These are phyloP conservation scores for Entomortierella parvispora DNA, from an alignment of 192 early-diverging fungal species.

Conservation along the genomic window DNA sequence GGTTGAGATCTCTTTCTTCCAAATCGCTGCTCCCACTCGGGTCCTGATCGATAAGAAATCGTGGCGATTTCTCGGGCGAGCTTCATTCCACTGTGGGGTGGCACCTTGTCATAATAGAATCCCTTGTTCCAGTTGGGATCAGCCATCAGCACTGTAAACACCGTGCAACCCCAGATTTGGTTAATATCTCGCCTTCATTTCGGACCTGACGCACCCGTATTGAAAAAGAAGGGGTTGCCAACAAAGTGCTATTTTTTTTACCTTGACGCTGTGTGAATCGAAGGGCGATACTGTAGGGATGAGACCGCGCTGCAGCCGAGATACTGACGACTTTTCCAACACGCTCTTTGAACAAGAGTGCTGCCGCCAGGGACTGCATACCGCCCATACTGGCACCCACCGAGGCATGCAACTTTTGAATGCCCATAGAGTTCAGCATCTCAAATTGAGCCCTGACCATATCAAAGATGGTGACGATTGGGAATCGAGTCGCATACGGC, in stretches of 20 bases:
- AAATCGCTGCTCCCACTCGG: conserved; percentile 98
- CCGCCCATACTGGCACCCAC: conserved; percentile 97
- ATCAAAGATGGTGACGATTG: conserved; percentile 92
- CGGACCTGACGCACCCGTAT: no score
- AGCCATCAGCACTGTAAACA: conserved; percentile 80
- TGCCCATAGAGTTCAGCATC: conserved; percentile 82
- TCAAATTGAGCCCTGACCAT: conserved; percentile 96
- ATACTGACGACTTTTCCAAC: conserved; percentile 85
- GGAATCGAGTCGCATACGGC: conserved; percentile 91
- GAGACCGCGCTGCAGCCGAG: conserved; percentile 91
- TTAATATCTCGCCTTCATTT: no score
- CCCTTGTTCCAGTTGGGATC: conserved; percentile 97
- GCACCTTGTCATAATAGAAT: conserved; percentile 88
- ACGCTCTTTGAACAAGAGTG: conserved; percentile 83
- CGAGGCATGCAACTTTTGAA: conserved; percentile 84
- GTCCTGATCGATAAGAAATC: conserved; percentile 93
- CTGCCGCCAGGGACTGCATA: conserved; percentile 92
- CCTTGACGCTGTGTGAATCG: conserved; percentile 93
- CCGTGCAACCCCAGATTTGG: conserved; percentile 17
- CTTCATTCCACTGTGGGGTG: conserved; percentile 96
- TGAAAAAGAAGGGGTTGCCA: no score
- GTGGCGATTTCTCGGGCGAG: conserved; percentile 94
- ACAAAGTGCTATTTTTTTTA: no score
- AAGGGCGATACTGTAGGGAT: conserved; percentile 96
- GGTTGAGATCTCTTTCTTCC: conserved; percentile 84